Evolutionary conservation across 2,329 filamentous ascomycete genomes (phyloP), one percentile per base, ranked within the genome.

Genomic region (Microascus cirrosus): DNA sequence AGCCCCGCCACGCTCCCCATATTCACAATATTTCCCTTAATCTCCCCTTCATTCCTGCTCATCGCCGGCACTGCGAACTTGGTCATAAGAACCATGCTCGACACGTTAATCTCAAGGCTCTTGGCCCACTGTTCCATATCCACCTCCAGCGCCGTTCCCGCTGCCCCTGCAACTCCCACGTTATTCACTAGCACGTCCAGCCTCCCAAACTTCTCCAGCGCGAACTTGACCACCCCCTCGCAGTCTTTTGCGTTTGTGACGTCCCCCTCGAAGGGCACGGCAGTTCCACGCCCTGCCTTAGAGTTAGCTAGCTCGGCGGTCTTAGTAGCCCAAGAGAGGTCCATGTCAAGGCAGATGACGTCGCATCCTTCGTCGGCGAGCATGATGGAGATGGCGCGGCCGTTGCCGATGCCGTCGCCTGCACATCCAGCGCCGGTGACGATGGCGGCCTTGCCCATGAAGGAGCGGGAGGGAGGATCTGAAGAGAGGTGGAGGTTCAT

Each of bases 151-250:
- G 83, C 83, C 1, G 79, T 84, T 0, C 85, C 85, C 1, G 69
- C 58, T 0, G 82, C 77, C 0, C 85, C 85, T 3, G 74, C 74
- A 22, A 86, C 71, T 0, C 85, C 85, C 1, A 87, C 84, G 58
- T 82, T 83, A 64, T 87, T 87, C 39, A 87, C 71, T 1, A 87
- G 69, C 50, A 87, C 82, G 63, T 87, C 82, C 1, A 87, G 61
- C 1, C 79, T 71, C 0, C 81, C 82, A 61, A 79, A 86, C 1
- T 67, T 63, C 2, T 71, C 60, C 1, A 82, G 15, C 0, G 82
- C 75, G 0, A 66, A 58, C 0, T 73, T 60, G 7, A 77, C 69
- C 1, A 71, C 68, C 1, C 60, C 62, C 55, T 77, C 69, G 63
- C 83, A 87, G 57, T 84, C 80, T 0, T 59, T 58, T 18, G 76